Evolutionary conservation across 192 early-diverging fungal genomes (phyloP), one percentile per base, ranked within the genome.

Genomic region (Linnemannia hyalina): DNA sequence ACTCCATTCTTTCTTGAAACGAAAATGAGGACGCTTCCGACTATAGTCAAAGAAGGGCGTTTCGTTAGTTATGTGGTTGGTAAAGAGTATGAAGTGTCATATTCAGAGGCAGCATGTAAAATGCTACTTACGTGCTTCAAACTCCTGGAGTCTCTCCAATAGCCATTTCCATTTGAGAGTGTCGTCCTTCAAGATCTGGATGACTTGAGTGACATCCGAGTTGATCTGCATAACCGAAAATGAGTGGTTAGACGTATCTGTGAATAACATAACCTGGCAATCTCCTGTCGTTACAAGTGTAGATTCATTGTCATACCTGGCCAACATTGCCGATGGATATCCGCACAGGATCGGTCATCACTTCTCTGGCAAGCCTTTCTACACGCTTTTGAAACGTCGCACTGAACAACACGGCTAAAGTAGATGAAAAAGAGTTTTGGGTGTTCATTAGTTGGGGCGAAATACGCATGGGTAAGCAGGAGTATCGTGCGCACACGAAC

Each of bases 21-120:
- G 83, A 97, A 97, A 54, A 97, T 90, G 23, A 97, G 82, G 4
- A 96, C 95, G 35, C 91, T 92, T 23, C 96, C 96, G 35, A 92
- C 90, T 79, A 82, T 75, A 55, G 79, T 68, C 68, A 55, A 23
- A 68, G 38, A 57, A 7, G 75, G 15, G 11, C 0, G 18, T 47
- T 0, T 52, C 4, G 70, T 65, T 63, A 47, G 44, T 29, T 5
- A 7, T 13, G 71, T 38, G 4, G 2, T 55, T 26, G 32, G 41
- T 29, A 6, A 57, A 44, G 42, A 70, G 63, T 38, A 70, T 52
- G 13, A 8, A 23, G 9, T 6, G 20, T 40, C 29, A 44, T 11
- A 68, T 0, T 11, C 36, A 2, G 10, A 52, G 42, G 15, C 49
- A 71, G 26, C 15, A 22, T 9, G 5, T 20, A 20, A 18, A 32